Evolutionary conservation across 257 asterid genomes (phyloP), one percentile per base, ranked within the genome.

Genomic region (Agastache rugosa): DNA sequence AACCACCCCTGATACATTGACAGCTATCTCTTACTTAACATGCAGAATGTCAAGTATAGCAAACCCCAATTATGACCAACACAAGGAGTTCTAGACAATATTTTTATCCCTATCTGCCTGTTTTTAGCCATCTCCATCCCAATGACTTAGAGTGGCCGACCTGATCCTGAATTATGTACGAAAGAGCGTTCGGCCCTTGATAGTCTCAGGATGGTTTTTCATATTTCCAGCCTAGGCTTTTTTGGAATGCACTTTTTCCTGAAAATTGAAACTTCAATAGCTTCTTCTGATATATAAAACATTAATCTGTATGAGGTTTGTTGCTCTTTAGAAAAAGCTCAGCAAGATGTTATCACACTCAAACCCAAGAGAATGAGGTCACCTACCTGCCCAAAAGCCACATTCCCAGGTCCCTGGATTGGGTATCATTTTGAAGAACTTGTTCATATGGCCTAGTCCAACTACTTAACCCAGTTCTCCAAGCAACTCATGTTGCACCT

Each of bases 381-480:
- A 5, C 23, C 60, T 11, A 17, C 25, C 16, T 61, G 31, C 23
- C 25, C 34, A 17, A 19, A 19, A 45, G 6, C 5, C 54, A 67
- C 17, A 23, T 50, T 19, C 23, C 56, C 23, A 20, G 69, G 31
- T 75, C 6, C 54, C 10, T 75, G 29, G 15, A 54, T 58, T 58
- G 35, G 29, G 10, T 67, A n/a, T 42, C 35, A 63, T 67, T 27
- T 11, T 23, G 6, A 11, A 34, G 62, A 47, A n/a, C 55, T 48
- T 48, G 8, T 47, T 47, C 39, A 60, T 48, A 45, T 35, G 27
- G 55, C 39, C 71, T 23, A 39, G 42, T 27, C 71, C 22, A 23
- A 47, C 65, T 20, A 39, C 63, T 23, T 59, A 14, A 58, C 11
- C 9, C 12, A 56, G 63, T 44, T 55, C 17, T 65, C 73, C 39